Percentiles rank a stretch among this genome's conserved stretches.
These are phyloP conservation scores for Paspalum vaginatum DNA, from an alignment of 176 grass and related monocot species.

Conservation along the genomic window DNA sequence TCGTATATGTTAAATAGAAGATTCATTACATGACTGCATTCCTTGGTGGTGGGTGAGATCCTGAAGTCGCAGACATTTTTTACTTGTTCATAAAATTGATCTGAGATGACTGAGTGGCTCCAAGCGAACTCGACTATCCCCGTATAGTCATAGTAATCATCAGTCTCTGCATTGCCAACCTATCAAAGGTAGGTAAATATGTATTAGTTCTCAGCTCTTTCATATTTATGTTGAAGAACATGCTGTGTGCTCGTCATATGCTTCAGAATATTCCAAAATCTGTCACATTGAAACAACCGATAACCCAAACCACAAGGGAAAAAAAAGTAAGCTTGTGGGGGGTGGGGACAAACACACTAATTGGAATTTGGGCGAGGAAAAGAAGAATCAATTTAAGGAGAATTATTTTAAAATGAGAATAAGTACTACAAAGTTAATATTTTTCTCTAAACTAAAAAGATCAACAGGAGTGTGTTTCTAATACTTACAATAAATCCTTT, in stretches of 20 bases:
- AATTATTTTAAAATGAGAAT: not conserved
- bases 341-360: not conserved
- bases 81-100: conserved; percentile 63
- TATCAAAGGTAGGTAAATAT: conserved; percentile 27
- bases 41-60: conserved; percentile 42
- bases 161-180: conserved; percentile 79
- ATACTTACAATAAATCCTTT: conserved; percentile 82
- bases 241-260: not conserved
- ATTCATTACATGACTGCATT: conserved; percentile 57
- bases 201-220: not conserved
- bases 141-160: conserved; percentile 73
- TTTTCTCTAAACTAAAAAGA: not conserved
- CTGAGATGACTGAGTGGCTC: conserved; percentile 81
- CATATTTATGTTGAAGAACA: not conserved
- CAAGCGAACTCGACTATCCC: conserved; percentile 80
- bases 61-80: conserved; percentile 74
- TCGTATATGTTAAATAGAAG: conserved; percentile 53
- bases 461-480: not conserved
- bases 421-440: not conserved
- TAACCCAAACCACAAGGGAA: not conserved
- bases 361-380: not conserved
- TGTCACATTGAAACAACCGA: not conserved
- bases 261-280: not conserved
- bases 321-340: not conserved
- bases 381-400: not conserved